Base-by-base conservation (phyloP, 108 stramenopile species). In the Discostella stelligeroides region DNA sequence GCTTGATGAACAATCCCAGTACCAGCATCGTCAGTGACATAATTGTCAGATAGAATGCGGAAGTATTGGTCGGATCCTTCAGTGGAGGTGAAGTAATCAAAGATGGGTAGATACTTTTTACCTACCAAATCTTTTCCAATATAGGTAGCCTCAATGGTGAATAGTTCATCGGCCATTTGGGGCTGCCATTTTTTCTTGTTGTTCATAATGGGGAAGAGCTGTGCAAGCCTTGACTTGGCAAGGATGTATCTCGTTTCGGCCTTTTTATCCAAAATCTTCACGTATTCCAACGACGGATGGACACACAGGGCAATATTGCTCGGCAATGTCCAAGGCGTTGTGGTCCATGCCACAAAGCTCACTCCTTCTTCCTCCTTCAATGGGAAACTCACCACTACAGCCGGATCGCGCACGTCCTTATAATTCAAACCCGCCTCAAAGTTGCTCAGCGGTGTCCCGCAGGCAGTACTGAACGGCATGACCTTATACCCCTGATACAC, bases 1-100 rank as follows among this genome's bases (percentile, higher is more conserved):
- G 99, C 98, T 83, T 99, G 97, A 84, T 99, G 99, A 40, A 99
- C 99, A 53, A 99, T 94, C 39, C 99, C 99, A 0, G 99, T 99
- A 73, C 99, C 99, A 28, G 97, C 93, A 70, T 99, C 99, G 70
- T 96, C 97, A 12, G 96, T 99, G 3, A 99, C 99, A 72, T 99
- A 99, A 8, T 82, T 78, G 58, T 99, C 99, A 14, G 80, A 83
- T 15, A 97, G 60, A 4, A 99, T 90, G 27, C 88, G 92, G 67
- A 91, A 99, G 73, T 91, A 91, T 14, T 86, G 50, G 13, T 39
- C 24, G 5, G 83, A 84, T 25, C 81, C 77, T 8, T 81, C 72
- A 15, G 79, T 73, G 48, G 73, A 64, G 54, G 71, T 73, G 62
- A 97, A 99, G 76, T 89, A 98, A 25, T 86, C 77, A 82, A 99